Evolutionary conservation across 139 green algal species (phyloP).

Genomic region (Yamagishiella unicocca): DNA sequence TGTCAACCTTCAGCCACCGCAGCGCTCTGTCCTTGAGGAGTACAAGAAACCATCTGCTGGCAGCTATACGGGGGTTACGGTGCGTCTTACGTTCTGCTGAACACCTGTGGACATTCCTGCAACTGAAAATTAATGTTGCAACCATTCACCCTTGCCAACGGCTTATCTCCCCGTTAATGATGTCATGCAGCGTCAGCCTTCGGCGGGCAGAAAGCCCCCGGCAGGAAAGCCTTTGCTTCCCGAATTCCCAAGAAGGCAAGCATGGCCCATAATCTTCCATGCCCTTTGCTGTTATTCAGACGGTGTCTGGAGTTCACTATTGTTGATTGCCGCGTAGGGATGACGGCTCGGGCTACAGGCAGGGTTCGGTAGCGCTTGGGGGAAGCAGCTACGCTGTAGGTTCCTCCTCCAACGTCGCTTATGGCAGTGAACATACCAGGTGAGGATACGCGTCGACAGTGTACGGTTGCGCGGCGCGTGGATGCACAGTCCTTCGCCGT

Average conservation of each 20-base stretch:
- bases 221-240: background rate
- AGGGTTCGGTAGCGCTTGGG: background rate
- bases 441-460: no score
- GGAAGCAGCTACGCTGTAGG: no score
- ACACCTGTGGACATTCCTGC: no score
- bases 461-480: no score
- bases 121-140: no score
- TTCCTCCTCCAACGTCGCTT: no score
- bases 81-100: background rate
- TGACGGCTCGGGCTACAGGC: background rate
- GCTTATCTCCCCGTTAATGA: no score
- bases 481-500: no score
- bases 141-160: no score
- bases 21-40: background rate
- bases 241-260: constrained; percentile 10
- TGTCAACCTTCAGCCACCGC: background rate
- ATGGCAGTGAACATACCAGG: no score
- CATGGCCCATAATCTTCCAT: no score
- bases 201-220: background rate
- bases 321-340: background rate
- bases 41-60: background rate
- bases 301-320: background rate
- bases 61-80: background rate
- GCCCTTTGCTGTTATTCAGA: background rate
- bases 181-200: constrained; percentile 15